Evolutionary conservation across 345 rosid genomes (phyloP).

Genomic region (Gossypium longicalyx): DNA sequence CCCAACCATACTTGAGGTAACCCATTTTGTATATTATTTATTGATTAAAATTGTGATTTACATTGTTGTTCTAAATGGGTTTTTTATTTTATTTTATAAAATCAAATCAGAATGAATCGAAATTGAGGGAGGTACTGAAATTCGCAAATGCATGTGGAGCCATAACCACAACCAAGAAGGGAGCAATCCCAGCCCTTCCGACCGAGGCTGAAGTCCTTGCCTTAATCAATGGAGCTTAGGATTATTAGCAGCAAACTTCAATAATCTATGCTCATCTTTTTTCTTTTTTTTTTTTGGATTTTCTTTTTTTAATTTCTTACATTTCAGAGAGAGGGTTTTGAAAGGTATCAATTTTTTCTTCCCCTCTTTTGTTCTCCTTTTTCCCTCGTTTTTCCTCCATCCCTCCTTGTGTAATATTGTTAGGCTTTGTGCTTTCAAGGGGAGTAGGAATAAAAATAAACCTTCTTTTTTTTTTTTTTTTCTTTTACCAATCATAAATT

Average conservation of each 20-base stretch:
- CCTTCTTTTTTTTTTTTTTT: too few relatives aligned
- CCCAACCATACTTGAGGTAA: conserved; percentile 63
- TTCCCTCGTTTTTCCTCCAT: background rate
- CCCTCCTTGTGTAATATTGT: background rate
- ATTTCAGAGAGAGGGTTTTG: background rate
- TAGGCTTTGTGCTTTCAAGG: background rate
- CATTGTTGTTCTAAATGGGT: background rate
- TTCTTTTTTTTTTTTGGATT: background rate
- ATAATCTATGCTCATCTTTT: background rate
- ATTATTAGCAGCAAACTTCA: background rate
- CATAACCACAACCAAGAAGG: conserved; percentile 93
- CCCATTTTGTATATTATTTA: background rate
- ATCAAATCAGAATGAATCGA: conserved; percentile 56
- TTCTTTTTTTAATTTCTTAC: background rate
- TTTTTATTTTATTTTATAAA: background rate
- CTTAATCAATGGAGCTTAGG: conserved; percentile 31
- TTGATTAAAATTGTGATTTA: background rate
- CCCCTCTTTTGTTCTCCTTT: conserved; percentile 1
- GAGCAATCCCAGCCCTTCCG: conserved; percentile 97
- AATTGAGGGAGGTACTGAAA: conserved; percentile 64
- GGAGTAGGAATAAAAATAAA: background rate
- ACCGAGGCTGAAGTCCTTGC: conserved; percentile 47
- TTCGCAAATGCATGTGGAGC: conserved; percentile 96
- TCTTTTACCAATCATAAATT: background rate
- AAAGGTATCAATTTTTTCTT: background rate